phyloP scores from a whole-genome alignment of 768 basidiomycete genomes.

The Tephrocybe rancida region DNA sequence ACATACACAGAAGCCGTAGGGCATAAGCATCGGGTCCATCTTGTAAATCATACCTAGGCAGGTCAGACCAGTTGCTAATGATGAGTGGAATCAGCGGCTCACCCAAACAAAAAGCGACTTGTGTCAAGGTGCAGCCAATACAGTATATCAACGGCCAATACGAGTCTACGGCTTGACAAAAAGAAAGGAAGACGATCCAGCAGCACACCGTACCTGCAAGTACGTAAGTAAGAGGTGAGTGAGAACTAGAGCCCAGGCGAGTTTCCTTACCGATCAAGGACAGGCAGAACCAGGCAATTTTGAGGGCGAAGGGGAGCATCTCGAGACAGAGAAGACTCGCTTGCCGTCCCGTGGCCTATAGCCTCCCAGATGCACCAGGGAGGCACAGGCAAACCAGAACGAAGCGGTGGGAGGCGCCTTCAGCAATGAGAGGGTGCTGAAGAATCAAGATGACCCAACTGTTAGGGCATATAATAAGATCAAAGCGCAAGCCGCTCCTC shows the following conservation, averaged over 20 bases:
- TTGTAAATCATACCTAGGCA: constrained; percentile 59
- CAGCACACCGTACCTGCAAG: constrained; percentile 50
- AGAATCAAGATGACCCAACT: background rate
- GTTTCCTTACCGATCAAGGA: constrained; percentile 50
- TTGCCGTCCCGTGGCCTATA: background rate
- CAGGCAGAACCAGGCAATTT: constrained; percentile 58
- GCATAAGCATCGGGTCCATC: constrained; percentile 66
- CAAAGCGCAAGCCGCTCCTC: background rate
- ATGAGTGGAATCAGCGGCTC: constrained; percentile 12
- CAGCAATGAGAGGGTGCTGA: background rate
- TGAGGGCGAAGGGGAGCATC: constrained; percentile 62
- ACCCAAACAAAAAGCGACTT: constrained; percentile 66
- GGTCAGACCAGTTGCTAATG: constrained; percentile 1
- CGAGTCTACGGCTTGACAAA: constrained; percentile 42
- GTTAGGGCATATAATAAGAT: background rate
- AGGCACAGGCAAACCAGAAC: background rate
- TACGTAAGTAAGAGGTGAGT: background rate
- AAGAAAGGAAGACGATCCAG: constrained; percentile 48
- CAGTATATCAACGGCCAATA: constrained; percentile 56
- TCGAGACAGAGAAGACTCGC: background rate
- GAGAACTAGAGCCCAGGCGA: background rate
- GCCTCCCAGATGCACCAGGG: background rate
- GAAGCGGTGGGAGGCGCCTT: background rate
- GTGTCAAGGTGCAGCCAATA: constrained; percentile 50
- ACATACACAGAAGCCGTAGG: constrained; percentile 59